A percentile compares a stretch with the other conserved stretches of the same genome.
phyloP scores from a whole-genome alignment of 2,329 filamentous ascomycete species.

The Anisogramma anomala region DNA sequence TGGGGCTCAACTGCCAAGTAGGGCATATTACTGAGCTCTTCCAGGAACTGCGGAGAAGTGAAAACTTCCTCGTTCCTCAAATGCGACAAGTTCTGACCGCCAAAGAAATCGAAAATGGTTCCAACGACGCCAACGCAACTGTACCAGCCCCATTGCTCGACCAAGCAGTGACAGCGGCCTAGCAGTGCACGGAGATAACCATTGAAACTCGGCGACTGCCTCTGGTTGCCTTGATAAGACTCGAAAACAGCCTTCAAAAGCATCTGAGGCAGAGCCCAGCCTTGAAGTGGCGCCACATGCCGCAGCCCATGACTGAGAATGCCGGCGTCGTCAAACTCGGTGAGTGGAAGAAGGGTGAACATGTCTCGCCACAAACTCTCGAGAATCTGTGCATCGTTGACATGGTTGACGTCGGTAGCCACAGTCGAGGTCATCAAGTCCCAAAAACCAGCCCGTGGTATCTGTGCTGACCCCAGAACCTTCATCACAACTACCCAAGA shows the following conservation, averaged over 20 bases:
- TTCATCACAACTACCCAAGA: constrained; percentile 50
- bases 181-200: constrained; percentile 51
- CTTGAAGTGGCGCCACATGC: constrained; percentile 27
- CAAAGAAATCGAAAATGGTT: constrained; percentile 57
- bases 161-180: constrained; percentile 49
- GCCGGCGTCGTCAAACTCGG: constrained; percentile 46
- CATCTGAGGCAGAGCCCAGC: constrained; percentile 49
- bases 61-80: constrained; percentile 54
- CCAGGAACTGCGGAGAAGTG: constrained; percentile 49
- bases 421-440: constrained; percentile 39
- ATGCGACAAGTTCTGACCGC: constrained; percentile 48
- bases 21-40: constrained; percentile 37
- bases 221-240: constrained; percentile 42
- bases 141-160: constrained; percentile 55
- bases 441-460: constrained; percentile 49
- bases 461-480: constrained; percentile 36
- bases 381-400: constrained; percentile 34
- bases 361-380: constrained; percentile 47
- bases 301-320: constrained; percentile 31
- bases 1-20: constrained; percentile 38
- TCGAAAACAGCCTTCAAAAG: constrained; percentile 46
- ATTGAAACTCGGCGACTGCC: constrained; percentile 51
- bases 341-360: constrained; percentile 50
- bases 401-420: constrained; percentile 23
- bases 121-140: constrained; percentile 46